Conservation (phyloP, 2,329 filamentous ascomycete species). For the Penicillium concentricum region DNA sequence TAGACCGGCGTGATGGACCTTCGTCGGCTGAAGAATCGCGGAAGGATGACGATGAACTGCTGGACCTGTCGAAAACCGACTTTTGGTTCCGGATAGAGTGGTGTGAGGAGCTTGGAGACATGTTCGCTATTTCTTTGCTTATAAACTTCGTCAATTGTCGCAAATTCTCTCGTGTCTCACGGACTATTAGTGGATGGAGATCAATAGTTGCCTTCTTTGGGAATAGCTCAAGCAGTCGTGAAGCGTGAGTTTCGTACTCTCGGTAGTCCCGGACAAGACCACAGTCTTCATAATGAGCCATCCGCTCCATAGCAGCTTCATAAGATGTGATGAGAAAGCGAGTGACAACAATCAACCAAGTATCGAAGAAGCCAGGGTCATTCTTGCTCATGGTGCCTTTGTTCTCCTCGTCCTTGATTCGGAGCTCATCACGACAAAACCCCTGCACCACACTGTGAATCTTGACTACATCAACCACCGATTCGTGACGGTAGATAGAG, state of each 20-base stretch:
- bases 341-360: constrained; percentile 45
- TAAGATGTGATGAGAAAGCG: constrained; percentile 45
- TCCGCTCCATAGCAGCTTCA: constrained; percentile 40
- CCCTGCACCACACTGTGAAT: constrained; percentile 50
- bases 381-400: constrained; percentile 15
- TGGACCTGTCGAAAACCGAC: constrained; percentile 50
- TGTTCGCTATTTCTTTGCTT: constrained; percentile 41
- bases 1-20: constrained; percentile 34
- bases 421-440: constrained; percentile 49
- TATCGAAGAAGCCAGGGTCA: constrained; percentile 39
- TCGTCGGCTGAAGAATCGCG: constrained; percentile 43
- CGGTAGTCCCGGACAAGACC: constrained; percentile 48
- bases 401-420: constrained; percentile 35
- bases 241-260: constrained; percentile 49
- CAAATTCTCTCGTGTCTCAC: constrained; percentile 37
- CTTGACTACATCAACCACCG: constrained; percentile 46
- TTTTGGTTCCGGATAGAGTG: constrained; percentile 37
- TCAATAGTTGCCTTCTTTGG: constrained; percentile 33
- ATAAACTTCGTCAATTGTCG: constrained; percentile 38
- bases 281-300: constrained; percentile 36
- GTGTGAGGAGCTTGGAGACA: constrained; percentile 45
- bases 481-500: constrained; percentile 29
- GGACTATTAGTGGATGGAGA: constrained; percentile 23
- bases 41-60: constrained; percentile 46
- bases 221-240: constrained; percentile 41